Conservation (phyloP, 306 rosid species). For the Canavalia ensiformis region DNA sequence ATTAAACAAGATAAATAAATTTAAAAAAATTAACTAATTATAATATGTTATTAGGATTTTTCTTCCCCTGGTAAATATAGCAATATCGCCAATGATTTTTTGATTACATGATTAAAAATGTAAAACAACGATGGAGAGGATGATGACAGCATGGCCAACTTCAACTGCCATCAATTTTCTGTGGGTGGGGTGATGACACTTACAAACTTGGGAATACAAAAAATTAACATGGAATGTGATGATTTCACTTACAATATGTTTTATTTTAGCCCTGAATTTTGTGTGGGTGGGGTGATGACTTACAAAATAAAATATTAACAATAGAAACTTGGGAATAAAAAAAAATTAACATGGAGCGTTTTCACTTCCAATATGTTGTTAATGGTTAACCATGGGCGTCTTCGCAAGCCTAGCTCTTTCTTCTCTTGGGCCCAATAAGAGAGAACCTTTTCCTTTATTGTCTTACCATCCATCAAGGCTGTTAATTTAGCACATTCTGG, state of each 20-base stretch:
- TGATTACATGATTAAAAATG: constrained; percentile 40
- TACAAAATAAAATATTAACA: background rate
- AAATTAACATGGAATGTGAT: constrained; percentile 33
- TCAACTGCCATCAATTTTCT: constrained; percentile 34
- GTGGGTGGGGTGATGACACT: constrained; percentile 38
- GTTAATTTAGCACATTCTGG: no score
- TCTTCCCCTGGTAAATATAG: no score
- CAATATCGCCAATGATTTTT: background rate
- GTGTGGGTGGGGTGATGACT: background rate
- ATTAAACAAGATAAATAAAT: no score
- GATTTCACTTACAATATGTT: constrained; percentile 40
- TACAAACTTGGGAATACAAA: background rate
- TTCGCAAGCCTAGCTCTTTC: background rate
- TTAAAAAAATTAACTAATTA: no score
- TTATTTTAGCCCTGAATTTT: background rate
- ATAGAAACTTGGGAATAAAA: no score
- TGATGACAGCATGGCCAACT: constrained; percentile 44
- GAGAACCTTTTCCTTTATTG: background rate
- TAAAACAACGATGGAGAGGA: constrained; percentile 19
- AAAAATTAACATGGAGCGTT: no score
- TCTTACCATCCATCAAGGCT: background rate
- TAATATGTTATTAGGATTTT: no score
- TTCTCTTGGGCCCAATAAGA: background rate
- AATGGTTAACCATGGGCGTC: no score
- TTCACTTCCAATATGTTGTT: no score